phyloP scores from a whole-genome alignment of 176 grass and related monocot species.

The Oryza glumipatula region DNA sequence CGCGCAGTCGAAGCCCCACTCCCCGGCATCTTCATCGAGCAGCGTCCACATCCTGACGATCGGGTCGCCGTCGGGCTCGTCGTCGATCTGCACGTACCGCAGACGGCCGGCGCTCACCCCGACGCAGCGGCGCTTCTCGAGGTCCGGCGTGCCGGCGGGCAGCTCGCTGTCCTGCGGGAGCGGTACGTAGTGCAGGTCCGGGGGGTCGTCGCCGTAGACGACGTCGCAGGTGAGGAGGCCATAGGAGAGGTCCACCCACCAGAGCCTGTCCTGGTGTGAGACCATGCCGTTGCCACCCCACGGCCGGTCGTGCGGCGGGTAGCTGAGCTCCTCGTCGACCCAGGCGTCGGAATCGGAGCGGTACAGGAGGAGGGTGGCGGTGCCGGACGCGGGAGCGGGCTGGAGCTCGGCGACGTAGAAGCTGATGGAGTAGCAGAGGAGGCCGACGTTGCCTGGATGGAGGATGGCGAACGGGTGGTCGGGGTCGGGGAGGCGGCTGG shows the following conservation, averaged over 20 bases:
- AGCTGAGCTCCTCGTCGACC: neutral
- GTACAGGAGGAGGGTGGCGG: neutral
- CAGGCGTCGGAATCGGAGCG: neutral
- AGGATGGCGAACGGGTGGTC: no score
- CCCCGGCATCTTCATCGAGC: neutral
- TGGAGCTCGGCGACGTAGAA: no score
- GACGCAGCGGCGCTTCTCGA: slow-evolving; percentile 6
- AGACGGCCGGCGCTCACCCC: neutral
- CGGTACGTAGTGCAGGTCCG: neutral
- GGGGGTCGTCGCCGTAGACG: neutral
- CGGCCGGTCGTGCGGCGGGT: neutral
- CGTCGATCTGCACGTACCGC: neutral
- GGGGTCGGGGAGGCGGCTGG: no score
- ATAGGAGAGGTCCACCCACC: slow-evolving; percentile 29
- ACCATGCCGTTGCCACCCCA: neutral
- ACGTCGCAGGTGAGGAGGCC: slow-evolving; percentile 18
- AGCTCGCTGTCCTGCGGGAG: slow-evolving; percentile 14
- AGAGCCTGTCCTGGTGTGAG: neutral
- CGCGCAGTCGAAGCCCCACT: neutral
- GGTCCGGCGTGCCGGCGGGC: neutral
- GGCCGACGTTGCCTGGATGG: no score
- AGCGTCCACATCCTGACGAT: slow-evolving; percentile 21
- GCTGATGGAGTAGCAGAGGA: no score
- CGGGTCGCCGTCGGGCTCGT: neutral
- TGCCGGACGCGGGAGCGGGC: no score